Base-by-base conservation (phyloP, 2,329 filamentous ascomycete genomes). In the Orbilia blumenaviensis region DNA sequence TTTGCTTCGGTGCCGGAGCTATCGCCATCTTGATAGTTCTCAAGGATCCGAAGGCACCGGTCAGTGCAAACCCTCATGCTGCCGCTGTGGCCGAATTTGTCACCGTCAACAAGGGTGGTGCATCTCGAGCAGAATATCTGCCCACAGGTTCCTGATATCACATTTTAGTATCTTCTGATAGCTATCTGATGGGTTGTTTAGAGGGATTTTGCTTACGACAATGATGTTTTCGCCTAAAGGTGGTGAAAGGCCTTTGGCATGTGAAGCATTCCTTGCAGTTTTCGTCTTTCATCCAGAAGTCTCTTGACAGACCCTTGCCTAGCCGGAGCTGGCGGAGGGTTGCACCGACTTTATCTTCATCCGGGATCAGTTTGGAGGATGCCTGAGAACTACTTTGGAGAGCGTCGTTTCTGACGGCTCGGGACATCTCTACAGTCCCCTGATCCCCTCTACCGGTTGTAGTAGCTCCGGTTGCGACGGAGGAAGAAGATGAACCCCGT, bases 231-330 rank as follows among this genome's bases (percentile, higher is more conserved):
- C 95, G 89, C 73, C 95, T 89, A 81, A 98, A 98, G 0, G 94
- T 95, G 0, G 93, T 93, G 81, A 99, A 99, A 1, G 92, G 88
- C 72, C 92, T 91, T 48, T 92, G 92, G 80, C 95, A 99, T 48
- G 92, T 88, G 82, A 97, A 99, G 81, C 95, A 99, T 80, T 97
- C 94, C 82, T 96, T 98, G 74, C 94, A 96, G 78, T 96, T 97
- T 81, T 98, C 95, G 81, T 99, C 95, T 74, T 93, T 92, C 95
- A 99, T 99, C 95, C 94, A 98, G 80, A 97, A 98, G 79, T 98
- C 94, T 81, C 94, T 95, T 82, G 92, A 96, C 50, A 98, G 84
- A 6, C 67, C 73, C 32, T 99, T 90, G 81, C 94, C 93, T 80
- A 92, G 92, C 77, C 91, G 89, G 86, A 97, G 91, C 79, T 91